Evolutionary conservation across 139 green algal genomes (phyloP).

Genomic region (Chlorella sp.): DNA sequence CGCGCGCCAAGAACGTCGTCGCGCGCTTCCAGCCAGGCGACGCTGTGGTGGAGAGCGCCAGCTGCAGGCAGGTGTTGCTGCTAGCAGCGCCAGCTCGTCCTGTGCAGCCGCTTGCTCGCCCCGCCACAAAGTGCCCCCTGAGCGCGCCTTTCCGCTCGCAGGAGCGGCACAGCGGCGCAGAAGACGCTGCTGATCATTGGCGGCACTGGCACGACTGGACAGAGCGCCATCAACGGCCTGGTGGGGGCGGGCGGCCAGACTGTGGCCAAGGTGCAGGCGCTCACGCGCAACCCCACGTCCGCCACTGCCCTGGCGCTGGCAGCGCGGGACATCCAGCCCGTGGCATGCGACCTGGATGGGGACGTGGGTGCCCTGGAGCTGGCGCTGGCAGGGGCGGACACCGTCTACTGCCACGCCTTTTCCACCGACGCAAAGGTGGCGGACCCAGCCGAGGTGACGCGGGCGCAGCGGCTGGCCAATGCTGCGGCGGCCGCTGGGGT

Average conservation of each 20-base stretch:
- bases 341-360: slow-evolving; percentile 24
- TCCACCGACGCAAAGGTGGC: slow-evolving; percentile 21
- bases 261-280: slow-evolving; percentile 1
- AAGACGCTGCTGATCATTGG: slow-evolving; percentile 24
- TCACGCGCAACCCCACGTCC: slow-evolving; percentile 16
- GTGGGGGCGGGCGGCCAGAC: not conserved
- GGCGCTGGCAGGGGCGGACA: slow-evolving; percentile 3
- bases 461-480: slow-evolving; percentile 13
- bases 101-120: no score
- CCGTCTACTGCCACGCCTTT: slow-evolving; percentile 39
- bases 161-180: no score
- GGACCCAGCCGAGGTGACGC: slow-evolving; percentile 30
- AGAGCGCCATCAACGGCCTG: not conserved
- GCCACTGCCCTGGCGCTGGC: slow-evolving; percentile 11
- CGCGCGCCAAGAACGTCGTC: no score
- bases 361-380: slow-evolving; percentile 6
- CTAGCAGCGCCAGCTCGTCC: no score
- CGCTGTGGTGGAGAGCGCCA: no score
- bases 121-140: no score
- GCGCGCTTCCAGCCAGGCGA: no score
- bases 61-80: no score
- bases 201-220: slow-evolving; percentile 28
- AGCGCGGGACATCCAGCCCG: not conserved
- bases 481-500: slow-evolving; percentile 13
- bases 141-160: no score